phyloP scores from a whole-genome alignment of 1,284 basidiomycete species.

The Phlebopus sp. region DNA sequence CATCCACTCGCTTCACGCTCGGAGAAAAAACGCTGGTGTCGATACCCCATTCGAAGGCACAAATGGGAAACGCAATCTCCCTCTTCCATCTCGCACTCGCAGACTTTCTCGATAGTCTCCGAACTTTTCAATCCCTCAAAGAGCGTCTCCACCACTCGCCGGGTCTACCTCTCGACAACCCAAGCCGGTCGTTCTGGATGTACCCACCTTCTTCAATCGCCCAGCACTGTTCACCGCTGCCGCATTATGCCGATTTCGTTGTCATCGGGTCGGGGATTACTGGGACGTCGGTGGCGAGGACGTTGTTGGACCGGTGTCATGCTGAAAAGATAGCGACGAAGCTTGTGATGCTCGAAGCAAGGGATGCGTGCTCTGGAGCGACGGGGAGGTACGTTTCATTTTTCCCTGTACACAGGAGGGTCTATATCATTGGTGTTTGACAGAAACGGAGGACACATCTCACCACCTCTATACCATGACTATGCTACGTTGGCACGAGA shows the following conservation, averaged over 20 bases:
- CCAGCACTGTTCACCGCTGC: slow-evolving; percentile 40
- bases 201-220: slow-evolving; percentile 52
- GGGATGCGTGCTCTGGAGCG: slow-evolving; percentile 46
- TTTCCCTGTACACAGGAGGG: background rate
- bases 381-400: slow-evolving; percentile 39
- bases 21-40: too few relatives aligned
- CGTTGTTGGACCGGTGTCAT: slow-evolving; percentile 43
- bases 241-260: slow-evolving; percentile 57
- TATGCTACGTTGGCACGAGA: slow-evolving; percentile 18
- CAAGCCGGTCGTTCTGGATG: slow-evolving; percentile 60
- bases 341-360: slow-evolving; percentile 66
- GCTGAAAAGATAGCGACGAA: slow-evolving; percentile 27
- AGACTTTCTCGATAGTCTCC: slow-evolving; percentile 28
- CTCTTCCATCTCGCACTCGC: slow-evolving; percentile 27
- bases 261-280: slow-evolving; percentile 73
- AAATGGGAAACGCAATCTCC: slow-evolving; percentile 30
- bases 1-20: too few relatives aligned
- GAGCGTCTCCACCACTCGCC: slow-evolving; percentile 46
- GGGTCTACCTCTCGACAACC: slow-evolving; percentile 50
- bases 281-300: slow-evolving; percentile 55
- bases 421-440: background rate
- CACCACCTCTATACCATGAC: slow-evolving; percentile 26
- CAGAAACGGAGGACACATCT: slow-evolving; percentile 33
- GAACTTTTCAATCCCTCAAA: slow-evolving; percentile 30
- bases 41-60: too few relatives aligned